Evolutionary conservation across 352 stramenopile genomes (phyloP).

Genomic region (Discostella stelligera): DNA sequence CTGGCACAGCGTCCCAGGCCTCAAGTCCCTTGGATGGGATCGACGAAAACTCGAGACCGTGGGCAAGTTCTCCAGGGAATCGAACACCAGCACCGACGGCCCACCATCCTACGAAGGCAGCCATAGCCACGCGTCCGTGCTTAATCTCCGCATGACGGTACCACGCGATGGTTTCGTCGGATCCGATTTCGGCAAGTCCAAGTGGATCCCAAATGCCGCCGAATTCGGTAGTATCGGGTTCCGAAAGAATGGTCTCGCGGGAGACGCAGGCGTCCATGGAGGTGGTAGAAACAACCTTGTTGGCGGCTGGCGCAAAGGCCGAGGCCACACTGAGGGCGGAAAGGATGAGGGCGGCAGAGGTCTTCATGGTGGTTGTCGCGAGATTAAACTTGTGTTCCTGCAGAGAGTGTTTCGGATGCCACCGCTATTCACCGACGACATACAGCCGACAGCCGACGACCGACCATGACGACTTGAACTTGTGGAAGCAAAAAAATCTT

Average conservation of each 20-base stretch:
- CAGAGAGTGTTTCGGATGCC: neutral
- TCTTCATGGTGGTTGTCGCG: constrained; percentile 28
- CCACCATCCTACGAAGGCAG: constrained; percentile 72
- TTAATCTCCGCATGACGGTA: constrained; percentile 76
- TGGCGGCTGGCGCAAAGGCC: constrained; percentile 32
- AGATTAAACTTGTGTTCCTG: neutral
- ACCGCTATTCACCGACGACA: no score
- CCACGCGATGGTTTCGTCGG: constrained; percentile 75
- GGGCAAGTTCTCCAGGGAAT: constrained; percentile 71
- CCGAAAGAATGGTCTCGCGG: constrained; percentile 55
- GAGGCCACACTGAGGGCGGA: constrained; percentile 35
- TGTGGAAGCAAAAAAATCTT: constrained; percentile 22
- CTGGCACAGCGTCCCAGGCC: constrained; percentile 72
- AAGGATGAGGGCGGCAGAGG: constrained; percentile 28
- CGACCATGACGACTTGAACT: neutral
- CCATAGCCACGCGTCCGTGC: constrained; percentile 72
- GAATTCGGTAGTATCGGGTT: constrained; percentile 70
- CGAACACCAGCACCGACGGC: constrained; percentile 62
- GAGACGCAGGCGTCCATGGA: constrained; percentile 38
- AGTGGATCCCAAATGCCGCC: constrained; percentile 73
- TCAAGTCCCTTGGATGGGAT: constrained; percentile 72
- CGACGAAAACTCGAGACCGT: constrained; percentile 63
- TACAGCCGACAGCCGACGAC: no score
- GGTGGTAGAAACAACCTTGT: constrained; percentile 16
- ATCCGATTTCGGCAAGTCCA: constrained; percentile 67